Base-by-base conservation (phyloP, 305 asterid genomes). In the Fraxinus angustifolia region DNA sequence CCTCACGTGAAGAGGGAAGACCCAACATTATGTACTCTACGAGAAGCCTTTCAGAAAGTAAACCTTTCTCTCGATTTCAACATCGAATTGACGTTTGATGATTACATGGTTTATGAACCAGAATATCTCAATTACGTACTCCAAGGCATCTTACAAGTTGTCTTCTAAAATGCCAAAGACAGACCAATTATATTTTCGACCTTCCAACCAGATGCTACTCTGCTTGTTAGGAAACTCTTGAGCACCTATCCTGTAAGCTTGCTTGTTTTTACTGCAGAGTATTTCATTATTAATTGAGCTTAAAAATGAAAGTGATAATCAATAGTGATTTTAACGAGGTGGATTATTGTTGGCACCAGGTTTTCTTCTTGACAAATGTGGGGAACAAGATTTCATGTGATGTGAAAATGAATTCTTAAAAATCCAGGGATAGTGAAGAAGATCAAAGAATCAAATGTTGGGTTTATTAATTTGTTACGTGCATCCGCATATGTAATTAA, bases 141-240 rank as follows among this genome's bases (percentile, higher is more conserved):
- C 62, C 88, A 88, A 76, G 28, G 91, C 12, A 85, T 94, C 77
- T 31, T 95, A 40, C 76, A 84, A 19, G 94, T 94, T 7, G 94
- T 93, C 0, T 78, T 60, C 8, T 89, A 88, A 26, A 88, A 90
- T 60, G 97, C 94, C 78, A 83, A 87, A 21, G 96, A 84, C 19
- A 89, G 98, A 79, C 96, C 97, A 0, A 34, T 95, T 35, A 68
- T 94, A 36, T 94, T 94, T 78, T 95, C 99, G 33, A 86, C 86
- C 26, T 94, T 95, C 87, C 99, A 94, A 6, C 99, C 98, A 0
- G 99, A 94, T 80, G 98, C 97, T 34, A 93, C 92, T 8, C 80
- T 93, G 8, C 89, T 91, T 1, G 86, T 89, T 23, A 85, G 85
- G 85, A 91, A 91, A 74, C 93, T 92, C 60, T 97, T 94, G 87